Evolutionary conservation across 495 filamentous ascomycete species (phyloP).

Genomic region (Aspergillus conjunctus): DNA sequence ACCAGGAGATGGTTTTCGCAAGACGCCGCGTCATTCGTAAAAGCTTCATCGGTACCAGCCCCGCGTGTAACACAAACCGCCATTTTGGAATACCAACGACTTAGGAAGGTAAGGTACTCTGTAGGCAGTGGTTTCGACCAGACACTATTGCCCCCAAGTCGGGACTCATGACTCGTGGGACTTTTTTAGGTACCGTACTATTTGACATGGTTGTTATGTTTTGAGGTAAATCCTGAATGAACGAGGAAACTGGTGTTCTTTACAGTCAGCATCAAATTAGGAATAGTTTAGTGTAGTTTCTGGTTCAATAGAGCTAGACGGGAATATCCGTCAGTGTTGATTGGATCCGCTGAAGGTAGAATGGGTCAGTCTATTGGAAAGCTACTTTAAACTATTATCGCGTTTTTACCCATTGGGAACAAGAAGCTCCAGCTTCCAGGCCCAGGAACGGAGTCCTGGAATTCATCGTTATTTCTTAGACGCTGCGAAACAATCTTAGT

Average conservation of each 20-base stretch:
- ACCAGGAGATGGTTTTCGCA: background rate
- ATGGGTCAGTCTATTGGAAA: background rate
- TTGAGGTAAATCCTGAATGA: background rate
- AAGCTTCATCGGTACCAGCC: background rate
- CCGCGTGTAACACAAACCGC: conserved; percentile 10
- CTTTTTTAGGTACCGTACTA: background rate
- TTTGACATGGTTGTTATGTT: background rate
- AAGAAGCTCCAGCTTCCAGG: conserved; percentile 10
- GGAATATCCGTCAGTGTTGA: background rate
- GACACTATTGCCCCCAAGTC: background rate
- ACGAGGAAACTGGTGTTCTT: background rate
- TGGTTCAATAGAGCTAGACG: background rate
- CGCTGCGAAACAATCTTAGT: background rate
- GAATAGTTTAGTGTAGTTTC: conserved; percentile 10
- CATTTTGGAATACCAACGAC: background rate
- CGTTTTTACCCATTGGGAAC: background rate
- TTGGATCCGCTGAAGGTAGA: conserved; percentile 19
- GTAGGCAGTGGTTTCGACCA: background rate
- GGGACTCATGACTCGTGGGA: conserved; percentile 5
- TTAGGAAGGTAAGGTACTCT: no score
- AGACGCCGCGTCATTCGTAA: background rate
- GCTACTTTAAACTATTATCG: conserved; percentile 11
- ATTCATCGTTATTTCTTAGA: background rate
- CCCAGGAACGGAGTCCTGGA: conserved; percentile 1
- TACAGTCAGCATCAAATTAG: background rate